Conservation (phyloP, 176 grass and related monocot species). For the Ananas comosus region DNA sequence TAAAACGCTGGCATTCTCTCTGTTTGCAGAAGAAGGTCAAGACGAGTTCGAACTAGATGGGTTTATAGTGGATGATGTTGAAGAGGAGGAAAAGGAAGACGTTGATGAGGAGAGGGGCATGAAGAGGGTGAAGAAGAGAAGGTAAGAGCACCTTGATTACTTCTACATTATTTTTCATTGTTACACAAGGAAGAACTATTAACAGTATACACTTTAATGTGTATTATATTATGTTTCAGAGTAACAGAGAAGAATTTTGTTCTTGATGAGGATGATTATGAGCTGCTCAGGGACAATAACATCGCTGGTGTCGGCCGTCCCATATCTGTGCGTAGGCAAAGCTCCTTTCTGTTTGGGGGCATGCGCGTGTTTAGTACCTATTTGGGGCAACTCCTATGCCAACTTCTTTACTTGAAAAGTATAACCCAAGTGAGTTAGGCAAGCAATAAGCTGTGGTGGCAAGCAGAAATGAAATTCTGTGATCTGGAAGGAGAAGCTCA, state of each 20-base stretch:
- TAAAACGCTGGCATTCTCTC: not conserved
- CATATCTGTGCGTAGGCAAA: conserved; percentile 46
- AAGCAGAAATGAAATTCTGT: too few species aligned
- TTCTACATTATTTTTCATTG: not conserved
- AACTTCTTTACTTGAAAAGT: too few species aligned
- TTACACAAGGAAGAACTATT: not conserved
- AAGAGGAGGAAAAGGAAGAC: conserved; percentile 46
- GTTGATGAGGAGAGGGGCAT: conserved; percentile 68
- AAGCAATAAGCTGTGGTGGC: too few species aligned
- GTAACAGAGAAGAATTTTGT: conserved; percentile 60
- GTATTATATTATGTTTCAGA: conserved; percentile 24
- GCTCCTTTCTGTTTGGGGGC: not conserved
- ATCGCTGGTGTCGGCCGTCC: conserved; percentile 65
- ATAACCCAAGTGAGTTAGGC: too few species aligned
- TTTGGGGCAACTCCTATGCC: too few species aligned
- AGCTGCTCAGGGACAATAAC: conserved; percentile 93
- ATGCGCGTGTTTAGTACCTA: too few species aligned
- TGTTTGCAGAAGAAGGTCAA: conserved; percentile 58
- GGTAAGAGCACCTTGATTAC: conserved; percentile 22
- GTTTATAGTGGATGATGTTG: conserved; percentile 92
- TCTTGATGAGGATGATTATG: conserved; percentile 97
- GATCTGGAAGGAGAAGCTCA: too few species aligned
- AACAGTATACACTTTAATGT: not conserved
- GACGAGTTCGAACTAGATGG: conserved; percentile 91
- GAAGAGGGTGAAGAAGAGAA: conserved; percentile 81